Base-by-base conservation (phyloP, 306 rosid species). In the Alnus rubra region DNA sequence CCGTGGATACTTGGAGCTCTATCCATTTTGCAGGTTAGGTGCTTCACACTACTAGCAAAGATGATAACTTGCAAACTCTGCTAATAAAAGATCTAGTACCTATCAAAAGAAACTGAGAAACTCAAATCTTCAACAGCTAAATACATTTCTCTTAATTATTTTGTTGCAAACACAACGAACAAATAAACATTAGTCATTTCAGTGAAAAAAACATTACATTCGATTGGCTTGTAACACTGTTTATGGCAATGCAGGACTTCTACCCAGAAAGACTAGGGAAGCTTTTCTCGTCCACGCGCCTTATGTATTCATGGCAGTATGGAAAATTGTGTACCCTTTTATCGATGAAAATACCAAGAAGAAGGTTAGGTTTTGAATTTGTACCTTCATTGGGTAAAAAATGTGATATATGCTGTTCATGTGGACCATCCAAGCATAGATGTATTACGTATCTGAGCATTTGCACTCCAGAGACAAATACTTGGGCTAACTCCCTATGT, bases 231-330 rank as follows among this genome's bases (percentile, higher is more conserved):
- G 2, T 18, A 23, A 45, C 2, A 44, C 68, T 28, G 1, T 73
- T 1, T 5, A 63, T 42, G 30, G 68, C 9, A 30, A 71, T 37
- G 79, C 88, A 89, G 86, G 92, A 90, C 76, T 88, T 75, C 75
- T 73, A 87, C 76, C 92, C 94, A 11, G 94, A 88, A 76, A 85
- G 92, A 82, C 77, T 90, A 47, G 89, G 89, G 76, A 90, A 85
- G 83, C 1, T 87, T 74, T 83, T 76, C 74, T 90, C 35, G 78
- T 88, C 15, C 92, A 88, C 18, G 92, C 83, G 23, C 89, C 94
- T 52, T 80, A 77, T 52, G 8, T 88, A 52, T 90, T 90, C 79
- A 90, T 87, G 92, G 84, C 82, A 78, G 83, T 78, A 35, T 90
- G 94, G 94, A 88, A 90, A 79, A 52, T 83, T 23, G 12, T 90